A percentile compares a stretch with the other conserved stretches of the same genome.
phyloP scores from a whole-genome alignment of 306 rosid genomes.

The Leucaena leucocephala region DNA sequence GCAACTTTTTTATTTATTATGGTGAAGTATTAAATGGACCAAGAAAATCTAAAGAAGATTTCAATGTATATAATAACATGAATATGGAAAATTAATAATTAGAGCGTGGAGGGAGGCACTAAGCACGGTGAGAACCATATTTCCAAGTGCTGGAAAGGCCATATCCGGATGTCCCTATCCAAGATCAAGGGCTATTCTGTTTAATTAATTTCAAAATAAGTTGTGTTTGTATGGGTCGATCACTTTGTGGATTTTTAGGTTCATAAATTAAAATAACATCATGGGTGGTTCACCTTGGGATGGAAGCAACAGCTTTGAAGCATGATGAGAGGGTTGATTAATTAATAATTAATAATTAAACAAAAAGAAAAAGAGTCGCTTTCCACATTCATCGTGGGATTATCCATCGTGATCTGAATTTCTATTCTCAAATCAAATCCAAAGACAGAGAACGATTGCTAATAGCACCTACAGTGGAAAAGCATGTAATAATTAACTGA shows the following conservation, averaged over 20 bases:
- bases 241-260: slow-evolving; percentile 26
- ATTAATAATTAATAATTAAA: slow-evolving; percentile 3
- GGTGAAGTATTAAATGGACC: not conserved
- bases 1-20: not conserved
- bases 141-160: slow-evolving; percentile 19
- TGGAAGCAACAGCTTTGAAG: slow-evolving; percentile 8
- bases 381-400: slow-evolving; percentile 7
- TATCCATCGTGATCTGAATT: slow-evolving; percentile 9
- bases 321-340: slow-evolving; percentile 25
- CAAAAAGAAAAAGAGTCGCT: slow-evolving; percentile 17
- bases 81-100: not conserved
- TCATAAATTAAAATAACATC: slow-evolving; percentile 18
- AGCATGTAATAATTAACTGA: too few relatives aligned
- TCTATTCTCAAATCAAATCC: not conserved
- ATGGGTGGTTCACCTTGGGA: slow-evolving; percentile 43
- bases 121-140: slow-evolving; percentile 24
- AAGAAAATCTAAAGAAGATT: slow-evolving; percentile 7
- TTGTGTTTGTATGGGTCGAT: slow-evolving; percentile 8
- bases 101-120: slow-evolving; percentile 10
- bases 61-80: not conserved
- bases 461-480: not conserved
- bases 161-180: slow-evolving; percentile 29
- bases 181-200: slow-evolving; percentile 16
- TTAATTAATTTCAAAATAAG: not conserved
- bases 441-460: not conserved